These are phyloP conservation scores for Bjerkandera adusta DNA, from an alignment of 1,284 basidiomycete species.

Conservation along the genomic window DNA sequence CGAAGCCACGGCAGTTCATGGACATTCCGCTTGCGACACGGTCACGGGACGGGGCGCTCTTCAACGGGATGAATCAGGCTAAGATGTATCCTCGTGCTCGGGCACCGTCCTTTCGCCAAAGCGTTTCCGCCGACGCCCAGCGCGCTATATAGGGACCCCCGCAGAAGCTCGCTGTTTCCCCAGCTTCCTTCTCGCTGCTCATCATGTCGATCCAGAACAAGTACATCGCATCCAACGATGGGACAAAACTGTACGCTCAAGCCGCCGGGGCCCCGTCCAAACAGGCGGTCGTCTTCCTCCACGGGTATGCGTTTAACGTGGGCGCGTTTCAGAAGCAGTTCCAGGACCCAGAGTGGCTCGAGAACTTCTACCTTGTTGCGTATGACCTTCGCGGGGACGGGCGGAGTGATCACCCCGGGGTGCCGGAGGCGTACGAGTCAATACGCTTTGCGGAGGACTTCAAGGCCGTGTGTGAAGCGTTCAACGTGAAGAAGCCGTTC, in stretches of 20 bases:
- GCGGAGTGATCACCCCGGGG: constrained; percentile 27
- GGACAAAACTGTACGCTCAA: constrained; percentile 33
- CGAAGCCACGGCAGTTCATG: too few species aligned
- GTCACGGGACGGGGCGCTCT: too few species aligned
- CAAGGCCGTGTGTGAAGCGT: constrained; percentile 30
- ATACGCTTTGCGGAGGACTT: constrained; percentile 37
- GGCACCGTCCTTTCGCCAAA: too few species aligned
- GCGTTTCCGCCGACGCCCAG: too few species aligned
- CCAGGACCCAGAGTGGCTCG: constrained; percentile 29
- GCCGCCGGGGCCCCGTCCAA: constrained; percentile 37
- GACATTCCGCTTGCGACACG: too few species aligned
- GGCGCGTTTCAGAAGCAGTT: constrained; percentile 39
- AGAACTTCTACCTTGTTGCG: constrained; percentile 33
- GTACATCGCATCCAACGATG: constrained; percentile 25
- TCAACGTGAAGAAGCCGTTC: constrained; percentile 32
- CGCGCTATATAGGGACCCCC: too few species aligned
- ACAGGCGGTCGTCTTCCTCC: constrained; percentile 40
- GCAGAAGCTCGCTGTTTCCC: too few species aligned
- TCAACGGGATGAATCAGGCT: too few species aligned
- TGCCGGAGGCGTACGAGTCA: constrained; percentile 26
- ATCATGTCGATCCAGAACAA: neutral
- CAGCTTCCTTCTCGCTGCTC: too few species aligned
- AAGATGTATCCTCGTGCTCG: too few species aligned
- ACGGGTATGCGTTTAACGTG: constrained; percentile 36
- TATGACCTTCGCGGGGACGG: constrained; percentile 35